Base-by-base conservation (phyloP, 2,329 filamentous ascomycete genomes). In the Aspergillus japonicus region DNA sequence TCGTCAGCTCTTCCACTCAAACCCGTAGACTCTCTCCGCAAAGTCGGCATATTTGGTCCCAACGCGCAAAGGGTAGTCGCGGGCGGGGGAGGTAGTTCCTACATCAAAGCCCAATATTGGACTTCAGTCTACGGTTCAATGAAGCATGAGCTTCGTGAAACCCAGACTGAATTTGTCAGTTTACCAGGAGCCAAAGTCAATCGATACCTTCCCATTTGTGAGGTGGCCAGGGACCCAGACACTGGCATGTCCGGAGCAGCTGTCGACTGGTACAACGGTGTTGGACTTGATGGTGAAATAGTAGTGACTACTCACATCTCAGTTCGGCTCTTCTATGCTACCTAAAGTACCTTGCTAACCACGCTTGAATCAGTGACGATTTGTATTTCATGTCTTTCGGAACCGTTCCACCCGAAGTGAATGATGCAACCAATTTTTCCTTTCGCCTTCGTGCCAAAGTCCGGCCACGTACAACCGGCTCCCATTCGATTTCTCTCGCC, bases 361-460 rank as follows among this genome's bases (percentile, higher is more conserved):
- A 26, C 24, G 24, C 4, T 26, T 26, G 24, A 31, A 24, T n/a
- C 29, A 57, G 54, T 16, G 54, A 57, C 21, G 54, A 57, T 44
- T 49, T 57, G 6, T 57, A 57, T 26, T 57, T 29, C 16, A 57
- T 57, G 19, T 50, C 54, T 14, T 57, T 42, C 23, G 54, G 54
- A 10, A 42, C 21, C 33, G 14, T 29, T 14, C 54, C 54, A 8
- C 54, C 54, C n/a, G 31, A 57, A 44, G 19, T 51, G 8, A n/a
- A 55, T 4, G 10, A 44, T n/a, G n/a, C 24, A 5, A 57, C 23
- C 5, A 14, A 24, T 29, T 57, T 50, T 33, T 39, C 31, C 5
- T 57, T 50, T 21, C 54, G 54, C 19, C 11, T 57, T 24, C 47
- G 54, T 14, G 31, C 47, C 11, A 51, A 10, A 3, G 14, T 57